Conservation (phyloP, 306 rosid genomes). For the Vigna reflexopilosa region DNA sequence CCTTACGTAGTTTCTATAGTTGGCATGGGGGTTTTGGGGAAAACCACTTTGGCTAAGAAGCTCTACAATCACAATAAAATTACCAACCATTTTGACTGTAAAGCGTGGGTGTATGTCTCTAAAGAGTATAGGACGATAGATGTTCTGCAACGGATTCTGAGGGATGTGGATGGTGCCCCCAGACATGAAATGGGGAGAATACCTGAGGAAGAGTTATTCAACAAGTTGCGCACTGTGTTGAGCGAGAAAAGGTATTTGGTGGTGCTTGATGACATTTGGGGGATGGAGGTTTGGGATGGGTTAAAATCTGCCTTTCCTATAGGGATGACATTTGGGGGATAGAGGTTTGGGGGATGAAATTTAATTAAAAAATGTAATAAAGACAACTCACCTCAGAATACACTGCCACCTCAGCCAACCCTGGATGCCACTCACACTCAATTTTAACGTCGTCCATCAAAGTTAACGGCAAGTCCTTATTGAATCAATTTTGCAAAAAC, state of each 20-base stretch:
- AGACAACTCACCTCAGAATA: too few species aligned
- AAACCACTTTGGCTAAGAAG: slow-evolving; percentile 53
- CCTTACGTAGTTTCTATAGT: slow-evolving; percentile 53
- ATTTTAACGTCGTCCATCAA: too few species aligned
- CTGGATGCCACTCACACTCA: too few species aligned
- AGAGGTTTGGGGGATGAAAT: too few species aligned
- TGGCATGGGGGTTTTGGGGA: slow-evolving; percentile 60
- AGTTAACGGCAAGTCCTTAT: too few species aligned
- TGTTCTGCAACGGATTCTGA: slow-evolving; percentile 49
- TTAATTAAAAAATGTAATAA: too few species aligned
- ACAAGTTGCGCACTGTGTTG: slow-evolving; percentile 39
- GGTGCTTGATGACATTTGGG: slow-evolving; percentile 56
- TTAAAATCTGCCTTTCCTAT: slow-evolving; percentile 45
- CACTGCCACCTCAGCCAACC: too few species aligned
- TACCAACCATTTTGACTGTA: slow-evolving; percentile 44
- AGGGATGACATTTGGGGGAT: too few species aligned
- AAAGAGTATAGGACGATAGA: slow-evolving; percentile 52
- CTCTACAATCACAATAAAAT: slow-evolving; percentile 40
- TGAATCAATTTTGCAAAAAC: too few species aligned
- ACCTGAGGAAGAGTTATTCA: slow-evolving; percentile 47
- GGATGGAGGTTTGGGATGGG: slow-evolving; percentile 53
- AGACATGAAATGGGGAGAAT: slow-evolving; percentile 27
- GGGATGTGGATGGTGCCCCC: slow-evolving; percentile 37
- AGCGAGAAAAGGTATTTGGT: slow-evolving; percentile 53
- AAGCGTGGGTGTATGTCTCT: slow-evolving; percentile 57